Base-by-base conservation (phyloP, 129 eudicot species). In the Escallonia rubra region DNA sequence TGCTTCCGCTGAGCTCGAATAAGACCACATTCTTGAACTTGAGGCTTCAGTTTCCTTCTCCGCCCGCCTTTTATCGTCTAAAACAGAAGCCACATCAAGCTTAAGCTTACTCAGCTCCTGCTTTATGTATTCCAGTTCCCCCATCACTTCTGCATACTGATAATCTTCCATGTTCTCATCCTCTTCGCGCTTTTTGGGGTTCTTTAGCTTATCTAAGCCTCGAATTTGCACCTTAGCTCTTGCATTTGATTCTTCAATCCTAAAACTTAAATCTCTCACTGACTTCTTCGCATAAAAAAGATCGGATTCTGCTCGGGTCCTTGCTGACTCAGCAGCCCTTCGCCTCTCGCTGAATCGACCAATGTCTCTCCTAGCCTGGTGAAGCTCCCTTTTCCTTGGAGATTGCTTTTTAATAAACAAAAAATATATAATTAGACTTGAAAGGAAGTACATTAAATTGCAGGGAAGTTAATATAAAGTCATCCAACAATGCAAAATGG, bases 21-120 rank as follows among this genome's bases (percentile, higher is more conserved):
- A 77, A 8, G 79, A 72, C 57, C 61, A 50, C 15, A 50, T 23
- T 74, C 68, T 92, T 8, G 74, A 75, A 61, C 7, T 65, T 16
- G 85, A 82, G 7, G 85, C 79, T 54, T 88, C 83, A 2, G 64
- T 44, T 82, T 87, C 85, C 64, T 82, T 81, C 74, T 88, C 96
- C 2, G 95, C 98, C 49, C 73, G 66, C 16, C 67, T 67, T 59
- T 77, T 92, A 44, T 83, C 89, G 67, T 92, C 85, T 43, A 76
- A 64, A 41, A 80, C 83, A 7, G 72, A 78, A 23, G 79, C 87
- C 82, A 86, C 78, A 41, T 86, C 86, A 50, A 81, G 55, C 83
- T 86, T 88, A 4, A 92, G 78, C 61, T 72, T 77, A 34, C 74
- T 67, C 68, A 88, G 39, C 50, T 88, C 96, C 45, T 74, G 82